Evolutionary conservation across 345 rosid genomes (phyloP).

Genomic region (Moricandia arvensis): DNA sequence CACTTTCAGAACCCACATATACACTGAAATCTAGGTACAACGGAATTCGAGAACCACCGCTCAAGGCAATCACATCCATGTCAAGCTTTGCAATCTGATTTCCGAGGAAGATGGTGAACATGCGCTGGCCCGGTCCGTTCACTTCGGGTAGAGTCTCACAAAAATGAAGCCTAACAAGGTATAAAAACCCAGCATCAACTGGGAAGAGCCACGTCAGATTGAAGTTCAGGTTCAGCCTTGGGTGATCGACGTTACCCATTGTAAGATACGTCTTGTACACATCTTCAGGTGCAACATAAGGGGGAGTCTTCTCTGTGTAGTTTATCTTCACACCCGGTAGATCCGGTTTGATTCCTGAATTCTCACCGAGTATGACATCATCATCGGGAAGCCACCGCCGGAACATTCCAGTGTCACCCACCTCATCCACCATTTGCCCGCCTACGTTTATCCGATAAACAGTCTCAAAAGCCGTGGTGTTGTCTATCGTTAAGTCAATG

Average conservation of each 20-base stretch:
- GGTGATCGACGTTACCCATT: not conserved
- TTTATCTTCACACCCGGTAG: not conserved
- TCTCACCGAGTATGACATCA: not conserved
- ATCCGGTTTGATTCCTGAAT: fast-evolving
- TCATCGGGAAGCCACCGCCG: conserved; percentile 32
- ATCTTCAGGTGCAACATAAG: conserved; percentile 21
- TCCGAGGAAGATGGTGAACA: not conserved
- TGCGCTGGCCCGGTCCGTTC: not conserved
- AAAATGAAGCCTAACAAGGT: not conserved
- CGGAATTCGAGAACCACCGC: not conserved
- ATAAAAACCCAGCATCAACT: conserved; percentile 1
- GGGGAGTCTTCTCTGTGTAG: not conserved
- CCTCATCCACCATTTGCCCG: not conserved
- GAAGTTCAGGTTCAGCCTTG: not conserved
- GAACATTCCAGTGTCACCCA: conserved; percentile 30
- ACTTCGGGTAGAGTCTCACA: not conserved
- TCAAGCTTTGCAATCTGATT: not conserved
- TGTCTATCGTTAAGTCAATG: not conserved
- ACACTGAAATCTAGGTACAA: not conserved
- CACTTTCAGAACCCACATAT: not conserved
- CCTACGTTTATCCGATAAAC: conserved; percentile 40
- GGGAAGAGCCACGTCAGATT: conserved; percentile 32
- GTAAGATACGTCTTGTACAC: conserved; percentile 14
- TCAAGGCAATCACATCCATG: not conserved
- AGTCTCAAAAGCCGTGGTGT: conserved; percentile 30